Evolutionary conservation across 192 early-diverging fungal genomes (phyloP), one percentile per base, ranked within the genome.

Genomic region (Rhizoclosmatium globosum): DNA sequence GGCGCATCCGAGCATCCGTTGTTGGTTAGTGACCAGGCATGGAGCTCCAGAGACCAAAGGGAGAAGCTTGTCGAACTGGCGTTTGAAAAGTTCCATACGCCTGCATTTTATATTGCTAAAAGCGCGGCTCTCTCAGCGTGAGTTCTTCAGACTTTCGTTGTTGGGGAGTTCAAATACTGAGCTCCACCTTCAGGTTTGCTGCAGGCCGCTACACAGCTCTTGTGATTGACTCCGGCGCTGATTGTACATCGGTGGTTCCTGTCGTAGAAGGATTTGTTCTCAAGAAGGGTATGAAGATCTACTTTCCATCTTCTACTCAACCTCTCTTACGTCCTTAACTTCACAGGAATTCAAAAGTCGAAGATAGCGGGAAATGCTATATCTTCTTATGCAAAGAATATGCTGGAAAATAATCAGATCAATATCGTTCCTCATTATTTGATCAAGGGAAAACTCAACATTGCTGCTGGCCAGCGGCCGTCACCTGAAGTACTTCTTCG

Each of bases 221-320:
- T 31, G 94, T 99, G 43, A 78, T 99, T 61, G 96, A 98, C 79
- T 97, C 94, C n/a, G 98, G 98, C 15, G 95, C 92, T 78, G 87
- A 91, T 47, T 91, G 86, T 64, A 95, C 95, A 1, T 97, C 94
- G 74, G 96, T 92, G 4, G 93, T 95, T 2, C 96, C 98, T n/a
- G 98, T 99, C 15, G 94, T 93, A 78, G 98, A 99, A 79, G 98
- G 98, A 45, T 99, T 92, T 81, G 95, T 96, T 19, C 82, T 99
- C 53, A 96, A 95, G 79, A 97, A 98, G 85, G 94, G 92, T 81
- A 64, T 71, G 59, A n/a, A n/a, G n/a, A n/a, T n/a, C n/a, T n/a
- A n/a, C n/a, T n/a, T n/a, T n/a, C n/a, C n/a, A n/a, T n/a, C n/a
- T n/a, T n/a, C n/a, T n/a, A n/a, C n/a, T n/a, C n/a, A n/a, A n/a